These are phyloP conservation scores for Dactylellina leptospora DNA, from an alignment of 2,329 filamentous ascomycete genomes.

Conservation along the genomic window DNA sequence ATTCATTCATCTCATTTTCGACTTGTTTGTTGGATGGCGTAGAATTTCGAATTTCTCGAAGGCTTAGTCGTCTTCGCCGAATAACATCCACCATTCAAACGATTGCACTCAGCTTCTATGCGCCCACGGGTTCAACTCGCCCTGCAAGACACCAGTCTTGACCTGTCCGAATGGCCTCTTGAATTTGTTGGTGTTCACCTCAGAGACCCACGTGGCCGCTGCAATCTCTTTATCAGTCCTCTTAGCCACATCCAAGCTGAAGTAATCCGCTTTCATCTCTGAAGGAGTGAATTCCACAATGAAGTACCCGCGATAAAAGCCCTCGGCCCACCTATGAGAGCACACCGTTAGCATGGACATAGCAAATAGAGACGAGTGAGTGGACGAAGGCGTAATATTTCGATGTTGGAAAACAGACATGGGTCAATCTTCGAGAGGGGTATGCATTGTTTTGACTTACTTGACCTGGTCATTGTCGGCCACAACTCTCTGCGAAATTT, in stretches of 20 bases:
- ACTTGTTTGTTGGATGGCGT: conserved; percentile 36
- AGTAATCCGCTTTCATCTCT: conserved; percentile 55
- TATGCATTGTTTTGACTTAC: conserved; percentile 30
- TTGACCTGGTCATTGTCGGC: conserved; percentile 51
- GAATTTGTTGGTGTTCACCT: conserved; percentile 54
- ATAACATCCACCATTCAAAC: conserved; percentile 8
- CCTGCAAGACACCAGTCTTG: conserved; percentile 54
- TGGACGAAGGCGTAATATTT: conserved; percentile 16
- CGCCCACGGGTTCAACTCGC: conserved; percentile 53
- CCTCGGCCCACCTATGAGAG: conserved; percentile 54
- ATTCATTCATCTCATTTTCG: conserved; percentile 20
- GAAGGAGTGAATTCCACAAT: conserved; percentile 52
- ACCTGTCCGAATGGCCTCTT: conserved; percentile 54
- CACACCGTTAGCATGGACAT: conserved; percentile 33
- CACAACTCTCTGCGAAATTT: conserved; percentile 36
- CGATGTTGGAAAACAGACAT: conserved; percentile 33
- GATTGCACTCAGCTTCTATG: conserved; percentile 29
- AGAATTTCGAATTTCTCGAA: conserved; percentile 18
- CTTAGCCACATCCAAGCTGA: conserved; percentile 43
- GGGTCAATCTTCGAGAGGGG: conserved; percentile 11
- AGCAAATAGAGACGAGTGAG: conserved; percentile 11
- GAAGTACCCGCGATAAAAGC: conserved; percentile 54
- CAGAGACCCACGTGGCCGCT: conserved; percentile 54
- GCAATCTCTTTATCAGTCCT: conserved; percentile 53
- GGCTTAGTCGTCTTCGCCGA: conserved; percentile 7